phyloP scores from a whole-genome alignment of 2,329 filamentous ascomycete genomes.

The Westerdykella aurantiaca region DNA sequence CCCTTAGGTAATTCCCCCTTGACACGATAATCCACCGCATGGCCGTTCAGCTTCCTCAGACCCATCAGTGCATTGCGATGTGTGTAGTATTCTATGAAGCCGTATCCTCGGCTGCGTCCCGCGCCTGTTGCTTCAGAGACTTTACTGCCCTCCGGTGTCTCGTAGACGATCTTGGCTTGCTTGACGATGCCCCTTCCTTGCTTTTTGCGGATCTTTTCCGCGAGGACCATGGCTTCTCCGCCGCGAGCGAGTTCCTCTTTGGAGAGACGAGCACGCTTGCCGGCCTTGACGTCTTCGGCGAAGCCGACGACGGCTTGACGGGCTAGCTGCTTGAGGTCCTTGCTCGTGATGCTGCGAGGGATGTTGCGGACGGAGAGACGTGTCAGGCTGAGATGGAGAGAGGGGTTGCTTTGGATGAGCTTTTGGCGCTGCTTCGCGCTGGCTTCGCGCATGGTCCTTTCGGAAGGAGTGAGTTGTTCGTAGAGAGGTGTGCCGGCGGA shows the following conservation, averaged over 20 bases:
- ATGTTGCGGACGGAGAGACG: constrained; percentile 89
- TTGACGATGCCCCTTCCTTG: constrained; percentile 83
- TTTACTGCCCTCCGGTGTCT: constrained; percentile 79
- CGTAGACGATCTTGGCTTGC: constrained; percentile 93
- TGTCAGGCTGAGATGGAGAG: constrained; percentile 80
- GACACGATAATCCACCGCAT: constrained; percentile 50
- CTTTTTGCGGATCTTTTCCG: constrained; percentile 70
- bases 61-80: constrained; percentile 95
- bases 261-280: constrained; percentile 70
- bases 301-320: constrained; percentile 92
- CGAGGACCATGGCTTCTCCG: constrained; percentile 71
- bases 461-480: constrained; percentile 66
- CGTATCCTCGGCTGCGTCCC: constrained; percentile 85
- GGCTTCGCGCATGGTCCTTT: constrained; percentile 81
- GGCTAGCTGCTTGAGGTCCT: constrained; percentile 85
- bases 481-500: constrained; percentile 71
- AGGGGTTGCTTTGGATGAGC: constrained; percentile 85
- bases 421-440: constrained; percentile 83
- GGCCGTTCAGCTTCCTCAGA: constrained; percentile 86
- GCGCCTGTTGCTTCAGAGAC: constrained; percentile 69
- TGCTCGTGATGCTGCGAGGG: constrained; percentile 73
- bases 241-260: constrained; percentile 82
- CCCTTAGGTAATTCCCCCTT: constrained; percentile 42
- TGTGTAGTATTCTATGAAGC: constrained; percentile 93
- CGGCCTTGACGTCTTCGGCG: constrained; percentile 78